Base-by-base conservation (phyloP, 2,329 filamentous ascomycete genomes). In the Knufia fluminis region DNA sequence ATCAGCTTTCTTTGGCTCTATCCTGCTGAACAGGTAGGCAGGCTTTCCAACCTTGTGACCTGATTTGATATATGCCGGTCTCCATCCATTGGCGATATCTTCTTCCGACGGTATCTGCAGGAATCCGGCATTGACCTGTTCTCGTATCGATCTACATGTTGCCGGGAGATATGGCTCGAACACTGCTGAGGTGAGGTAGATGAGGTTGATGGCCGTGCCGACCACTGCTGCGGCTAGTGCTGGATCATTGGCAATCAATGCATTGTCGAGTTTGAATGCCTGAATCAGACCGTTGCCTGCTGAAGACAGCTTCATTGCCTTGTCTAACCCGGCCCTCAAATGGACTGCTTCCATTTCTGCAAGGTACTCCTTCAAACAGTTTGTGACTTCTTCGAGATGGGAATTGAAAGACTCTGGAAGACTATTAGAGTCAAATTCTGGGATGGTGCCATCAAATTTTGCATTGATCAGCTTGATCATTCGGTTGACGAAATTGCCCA, bases 121-220 rank as follows among this genome's bases (percentile, higher is more conserved):
- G 61, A 78, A 68, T 48, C 78, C 64, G 41, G 67, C 68, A 51
- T 83, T 79, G 23, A 97, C 77, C 70, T 96, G 91, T 54, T 78
- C 68, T 56, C 87, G 78, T 59, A 96, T 95, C 26, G 80, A 79
- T 52, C 76, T 76, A 2, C 85, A 75, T 7, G 85, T 90, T n/a
- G 77, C 76, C 35, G 88, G 89, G 75, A 96, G 86, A 69, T 91
- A 96, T 0, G 90, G 90, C 46, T 81, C 79, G 50, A 90, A 78
- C 38, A 95, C 71, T 48, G 80, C 82, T 19, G 89, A 86, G 42
- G 94, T 76, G 26, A 96, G 80, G 62, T 91, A 81, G 48, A 91
- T 81, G 56, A 90, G 79, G 69, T 94, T 94, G 52, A 94, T 73
- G 1, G 84, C 86, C n/a, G 89, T 73, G 49, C 86, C 85, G 48